A percentile compares a stretch with the other conserved stretches of the same genome.
Conservation (phyloP, 257 asterid species). For the Henckelia pumila region DNA sequence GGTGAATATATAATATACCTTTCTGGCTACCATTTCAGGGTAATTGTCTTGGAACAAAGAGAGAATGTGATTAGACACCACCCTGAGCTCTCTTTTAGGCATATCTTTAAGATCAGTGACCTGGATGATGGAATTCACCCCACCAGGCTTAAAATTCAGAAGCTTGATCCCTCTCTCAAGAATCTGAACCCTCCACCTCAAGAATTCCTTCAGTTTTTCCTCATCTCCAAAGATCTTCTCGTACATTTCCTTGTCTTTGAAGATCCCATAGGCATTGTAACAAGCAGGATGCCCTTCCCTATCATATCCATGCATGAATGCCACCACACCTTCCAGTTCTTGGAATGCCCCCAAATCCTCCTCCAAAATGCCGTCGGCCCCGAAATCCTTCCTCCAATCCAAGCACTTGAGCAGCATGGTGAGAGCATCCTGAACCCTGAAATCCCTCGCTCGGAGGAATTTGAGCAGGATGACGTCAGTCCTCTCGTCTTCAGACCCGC, state of each 20-base stretch:
- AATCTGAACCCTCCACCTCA: constrained; percentile 76
- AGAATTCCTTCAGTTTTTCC: constrained; percentile 48
- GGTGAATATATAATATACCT: constrained; percentile 47
- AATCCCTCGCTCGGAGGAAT: constrained; percentile 89
- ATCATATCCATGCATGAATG: constrained; percentile 67
- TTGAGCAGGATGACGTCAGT: constrained; percentile 79
- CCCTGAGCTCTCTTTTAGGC: constrained; percentile 87
- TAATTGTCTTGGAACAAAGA: constrained; percentile 89
- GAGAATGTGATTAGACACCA: constrained; percentile 74
- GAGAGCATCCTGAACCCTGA: constrained; percentile 53
- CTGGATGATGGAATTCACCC: constrained; percentile 66
- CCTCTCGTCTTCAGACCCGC: constrained; percentile 38
- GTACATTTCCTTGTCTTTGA: constrained; percentile 66
- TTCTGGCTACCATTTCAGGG: constrained; percentile 92
- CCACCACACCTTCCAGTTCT: constrained; percentile 80
- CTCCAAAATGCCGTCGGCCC: constrained; percentile 59
- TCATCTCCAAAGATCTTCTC: constrained; percentile 65
- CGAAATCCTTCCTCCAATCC: constrained; percentile 65
- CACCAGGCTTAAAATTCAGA: constrained; percentile 76
- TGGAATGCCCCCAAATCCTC: constrained; percentile 68
- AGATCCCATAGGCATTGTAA: constrained; percentile 84
- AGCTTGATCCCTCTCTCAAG: constrained; percentile 67
- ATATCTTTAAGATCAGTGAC: constrained; percentile 75
- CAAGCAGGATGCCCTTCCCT: constrained; percentile 76
- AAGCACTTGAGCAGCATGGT: constrained; percentile 59